Evolutionary conservation across 345 rosid species (phyloP).

Genomic region (Gossypium mustelinum): DNA sequence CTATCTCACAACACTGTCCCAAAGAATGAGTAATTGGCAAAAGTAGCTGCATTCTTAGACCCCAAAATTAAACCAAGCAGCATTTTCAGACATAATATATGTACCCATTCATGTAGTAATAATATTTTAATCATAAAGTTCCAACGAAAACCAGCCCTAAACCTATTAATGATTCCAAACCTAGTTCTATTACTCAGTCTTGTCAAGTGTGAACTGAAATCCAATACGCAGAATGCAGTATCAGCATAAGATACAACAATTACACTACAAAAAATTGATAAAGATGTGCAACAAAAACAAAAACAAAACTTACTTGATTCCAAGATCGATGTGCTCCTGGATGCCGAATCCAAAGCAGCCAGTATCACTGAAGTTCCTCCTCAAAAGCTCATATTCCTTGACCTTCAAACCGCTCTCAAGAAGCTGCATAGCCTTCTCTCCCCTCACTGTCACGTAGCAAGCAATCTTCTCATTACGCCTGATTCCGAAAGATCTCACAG

Average conservation of each 20-base stretch:
- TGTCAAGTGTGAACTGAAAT: not conserved
- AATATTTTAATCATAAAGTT: not conserved
- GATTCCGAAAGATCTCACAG: slow-evolving; percentile 93
- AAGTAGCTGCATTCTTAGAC: not conserved
- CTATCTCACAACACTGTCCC: not conserved
- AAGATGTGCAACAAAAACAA: not conserved
- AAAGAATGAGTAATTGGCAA: not conserved
- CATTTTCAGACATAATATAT: not conserved
- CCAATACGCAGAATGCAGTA: not conserved
- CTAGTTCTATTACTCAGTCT: not conserved
- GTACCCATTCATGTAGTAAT: not conserved
- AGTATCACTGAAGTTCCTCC: slow-evolving; percentile 95
- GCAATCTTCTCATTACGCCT: slow-evolving; percentile 98
- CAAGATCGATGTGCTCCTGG: slow-evolving; percentile 98
- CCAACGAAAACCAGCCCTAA: not conserved
- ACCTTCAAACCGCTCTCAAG: slow-evolving; percentile 97
- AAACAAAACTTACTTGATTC: slow-evolving; percentile 61
- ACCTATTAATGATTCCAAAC: not conserved
- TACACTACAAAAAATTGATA: not conserved
- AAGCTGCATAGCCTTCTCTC: slow-evolving; percentile 97
- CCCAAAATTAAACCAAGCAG: not conserved
- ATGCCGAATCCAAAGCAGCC: slow-evolving; percentile 97
- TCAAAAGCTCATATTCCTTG: slow-evolving; percentile 83
- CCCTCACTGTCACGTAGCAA: slow-evolving; percentile 92
- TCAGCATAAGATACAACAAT: not conserved